phyloP scores from a whole-genome alignment of 371 early-diverging fungal species.

The Mucor circinelloides region DNA sequence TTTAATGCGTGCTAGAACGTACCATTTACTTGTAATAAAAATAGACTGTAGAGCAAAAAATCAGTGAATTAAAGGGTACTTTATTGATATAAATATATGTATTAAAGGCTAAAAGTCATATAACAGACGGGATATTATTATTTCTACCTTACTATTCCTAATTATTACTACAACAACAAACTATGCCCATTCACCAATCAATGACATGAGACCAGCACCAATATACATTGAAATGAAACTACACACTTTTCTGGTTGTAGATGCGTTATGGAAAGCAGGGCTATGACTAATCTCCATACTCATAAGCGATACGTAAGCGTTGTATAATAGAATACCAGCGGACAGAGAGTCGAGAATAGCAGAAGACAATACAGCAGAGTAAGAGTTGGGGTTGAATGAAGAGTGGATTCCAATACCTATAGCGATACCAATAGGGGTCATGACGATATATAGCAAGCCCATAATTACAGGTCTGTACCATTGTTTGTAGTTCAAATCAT shows the following conservation, averaged over 20 bases:
- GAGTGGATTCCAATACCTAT: constrained; percentile 60
- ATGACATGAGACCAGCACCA: constrained; percentile 70
- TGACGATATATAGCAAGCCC: constrained; percentile 49
- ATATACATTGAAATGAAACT: constrained; percentile 46
- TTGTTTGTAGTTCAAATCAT: constrained; percentile 41
- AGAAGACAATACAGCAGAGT: constrained; percentile 37
- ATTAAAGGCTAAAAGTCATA: background rate
- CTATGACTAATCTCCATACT: constrained; percentile 42
- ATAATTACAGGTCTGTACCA: constrained; percentile 39
- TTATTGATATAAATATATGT: background rate
- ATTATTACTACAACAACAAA: too few relatives aligned
- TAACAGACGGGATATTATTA: background rate
- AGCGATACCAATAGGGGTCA: constrained; percentile 65
- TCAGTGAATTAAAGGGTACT: too few relatives aligned
- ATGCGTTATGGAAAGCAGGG: constrained; percentile 16
- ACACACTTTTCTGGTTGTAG: constrained; percentile 16
- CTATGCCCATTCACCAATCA: constrained; percentile 74
- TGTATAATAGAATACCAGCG: constrained; percentile 61
- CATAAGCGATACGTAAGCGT: constrained; percentile 49
- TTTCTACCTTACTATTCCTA: background rate
- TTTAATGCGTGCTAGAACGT: background rate
- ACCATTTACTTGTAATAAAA: too few relatives aligned
- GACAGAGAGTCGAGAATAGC: constrained; percentile 57
- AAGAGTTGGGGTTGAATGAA: constrained; percentile 48
- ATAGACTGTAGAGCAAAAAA: background rate